A percentile compares a stretch with the other conserved stretches of the same genome.
phyloP scores from a whole-genome alignment of 2,329 filamentous ascomycete species.

The Scorias spongiosa region DNA sequence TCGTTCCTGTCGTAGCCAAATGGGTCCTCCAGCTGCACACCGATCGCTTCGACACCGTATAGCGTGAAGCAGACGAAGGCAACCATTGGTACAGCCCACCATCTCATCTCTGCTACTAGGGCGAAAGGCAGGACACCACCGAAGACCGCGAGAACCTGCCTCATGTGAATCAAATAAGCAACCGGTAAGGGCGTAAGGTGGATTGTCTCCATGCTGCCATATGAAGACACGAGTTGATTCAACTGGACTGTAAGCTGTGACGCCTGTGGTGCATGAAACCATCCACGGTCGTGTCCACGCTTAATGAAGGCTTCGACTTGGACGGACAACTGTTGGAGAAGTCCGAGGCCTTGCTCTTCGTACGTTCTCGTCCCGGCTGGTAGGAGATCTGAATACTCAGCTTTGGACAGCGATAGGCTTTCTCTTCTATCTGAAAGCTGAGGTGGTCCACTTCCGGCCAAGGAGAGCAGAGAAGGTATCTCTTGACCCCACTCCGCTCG shows the following conservation, averaged over 20 bases:
- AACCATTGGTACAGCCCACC: conserved; percentile 46
- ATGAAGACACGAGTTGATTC: conserved; percentile 41
- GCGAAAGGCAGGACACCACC: conserved; percentile 46
- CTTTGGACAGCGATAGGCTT: conserved; percentile 15
- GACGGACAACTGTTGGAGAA: conserved; percentile 46
- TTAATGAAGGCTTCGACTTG: conserved; percentile 47
- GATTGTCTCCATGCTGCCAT: conserved; percentile 51
- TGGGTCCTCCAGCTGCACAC: conserved; percentile 48
- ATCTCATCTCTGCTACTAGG: conserved; percentile 46
- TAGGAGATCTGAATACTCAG: conserved; percentile 21
- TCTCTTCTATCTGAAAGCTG: conserved; percentile 12
- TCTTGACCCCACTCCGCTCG: conserved; percentile 45
- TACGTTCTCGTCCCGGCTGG: conserved; percentile 21
- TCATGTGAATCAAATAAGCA: conserved; percentile 49
- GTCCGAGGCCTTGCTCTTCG: conserved; percentile 43
- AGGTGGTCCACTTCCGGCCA: conserved; percentile 3
- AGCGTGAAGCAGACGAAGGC: conserved; percentile 47
- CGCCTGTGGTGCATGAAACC: conserved; percentile 46
- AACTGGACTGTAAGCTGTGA: conserved; percentile 43
- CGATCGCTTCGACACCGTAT: conserved; percentile 50
- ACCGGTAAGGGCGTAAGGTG: conserved; percentile 48
- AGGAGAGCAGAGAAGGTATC: conserved; percentile 13
- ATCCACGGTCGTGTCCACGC: conserved; percentile 37
- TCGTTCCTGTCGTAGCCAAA: conserved; percentile 52
- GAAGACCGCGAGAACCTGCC: conserved; percentile 48